Percentiles rank a stretch among this genome's conserved stretches.
Evolutionary conservation across 805 yeast species (phyloP).

Genomic region (Hanseniaspora lachancei): DNA sequence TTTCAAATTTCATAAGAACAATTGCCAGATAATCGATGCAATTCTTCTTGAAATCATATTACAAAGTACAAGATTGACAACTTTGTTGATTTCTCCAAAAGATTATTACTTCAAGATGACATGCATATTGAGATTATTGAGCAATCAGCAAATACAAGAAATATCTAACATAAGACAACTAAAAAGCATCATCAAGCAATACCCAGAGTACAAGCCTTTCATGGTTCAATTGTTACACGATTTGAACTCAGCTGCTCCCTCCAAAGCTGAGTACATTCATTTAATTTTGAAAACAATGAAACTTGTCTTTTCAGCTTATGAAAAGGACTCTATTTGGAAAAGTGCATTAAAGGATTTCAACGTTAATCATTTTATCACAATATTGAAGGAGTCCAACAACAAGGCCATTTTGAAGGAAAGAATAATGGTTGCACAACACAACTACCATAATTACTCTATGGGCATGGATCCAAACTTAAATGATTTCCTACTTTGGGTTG

Average conservation of each 20-base stretch:
- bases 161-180: conserved; percentile 24
- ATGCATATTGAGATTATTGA: conserved; percentile 23
- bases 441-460: neutral
- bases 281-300: conserved; percentile 41
- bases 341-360: conserved; percentile 37
- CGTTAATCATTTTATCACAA: conserved; percentile 44
- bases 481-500: conserved; percentile 46
- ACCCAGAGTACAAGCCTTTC: conserved; percentile 8
- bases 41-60: neutral
- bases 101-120: conserved; percentile 23
- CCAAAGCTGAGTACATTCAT: conserved; percentile 31
- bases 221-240: neutral
- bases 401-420: conserved; percentile 14
- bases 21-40: neutral
- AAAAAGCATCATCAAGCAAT: conserved; percentile 22
- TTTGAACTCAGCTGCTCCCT: conserved; percentile 14
- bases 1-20: neutral
- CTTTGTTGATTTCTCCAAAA: neutral
- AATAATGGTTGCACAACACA: conserved; percentile 2
- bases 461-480: conserved; percentile 21
- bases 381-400: conserved; percentile 27
- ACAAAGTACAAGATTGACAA: neutral
- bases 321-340: conserved; percentile 38
- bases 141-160: conserved; percentile 20
- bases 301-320: conserved; percentile 33